Conservation (phyloP, 495 filamentous ascomycete genomes). For the Friedmanniomyces simplex region DNA sequence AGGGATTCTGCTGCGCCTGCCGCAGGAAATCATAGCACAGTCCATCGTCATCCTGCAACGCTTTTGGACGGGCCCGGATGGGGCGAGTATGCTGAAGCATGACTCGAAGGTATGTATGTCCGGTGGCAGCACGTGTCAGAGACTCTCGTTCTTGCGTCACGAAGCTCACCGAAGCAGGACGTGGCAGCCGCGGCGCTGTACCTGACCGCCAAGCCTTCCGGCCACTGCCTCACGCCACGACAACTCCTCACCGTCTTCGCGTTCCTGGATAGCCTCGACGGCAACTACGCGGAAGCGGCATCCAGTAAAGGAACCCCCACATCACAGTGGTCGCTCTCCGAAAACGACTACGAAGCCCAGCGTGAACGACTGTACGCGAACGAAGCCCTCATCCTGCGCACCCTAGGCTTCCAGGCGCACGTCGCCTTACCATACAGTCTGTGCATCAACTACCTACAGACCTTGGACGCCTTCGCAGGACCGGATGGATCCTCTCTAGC, state of each 20-base stretch:
- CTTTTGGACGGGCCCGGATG: constrained; percentile 66
- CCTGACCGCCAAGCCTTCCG: constrained; percentile 74
- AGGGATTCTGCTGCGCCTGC: constrained; percentile 71
- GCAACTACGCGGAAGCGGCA: constrained; percentile 15
- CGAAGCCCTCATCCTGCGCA: constrained; percentile 65
- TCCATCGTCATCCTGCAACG: constrained; percentile 81
- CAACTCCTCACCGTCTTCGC: constrained; percentile 61
- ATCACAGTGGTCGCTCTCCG: constrained; percentile 57
- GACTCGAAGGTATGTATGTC: constrained; percentile 43
- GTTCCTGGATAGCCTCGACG: not conserved
- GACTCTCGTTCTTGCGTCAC: not conserved
- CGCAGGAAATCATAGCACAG: constrained; percentile 81
- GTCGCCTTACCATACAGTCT: constrained; percentile 76
- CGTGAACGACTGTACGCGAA: constrained; percentile 52
- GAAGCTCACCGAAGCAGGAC: constrained; percentile 41
- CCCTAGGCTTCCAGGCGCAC: constrained; percentile 71
- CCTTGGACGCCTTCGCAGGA: constrained; percentile 51
- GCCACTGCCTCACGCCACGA: constrained; percentile 62
- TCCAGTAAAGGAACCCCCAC: constrained; percentile 32
- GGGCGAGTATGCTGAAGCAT: constrained; percentile 50
- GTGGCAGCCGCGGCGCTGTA: constrained; percentile 73
- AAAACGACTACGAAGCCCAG: constrained; percentile 54
- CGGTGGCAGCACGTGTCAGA: not conserved
- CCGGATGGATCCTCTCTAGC: constrained; percentile 40
- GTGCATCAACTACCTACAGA: constrained; percentile 87